Conservation (phyloP, 2,329 filamentous ascomycete species). For the Cladobotryum protrusum region DNA sequence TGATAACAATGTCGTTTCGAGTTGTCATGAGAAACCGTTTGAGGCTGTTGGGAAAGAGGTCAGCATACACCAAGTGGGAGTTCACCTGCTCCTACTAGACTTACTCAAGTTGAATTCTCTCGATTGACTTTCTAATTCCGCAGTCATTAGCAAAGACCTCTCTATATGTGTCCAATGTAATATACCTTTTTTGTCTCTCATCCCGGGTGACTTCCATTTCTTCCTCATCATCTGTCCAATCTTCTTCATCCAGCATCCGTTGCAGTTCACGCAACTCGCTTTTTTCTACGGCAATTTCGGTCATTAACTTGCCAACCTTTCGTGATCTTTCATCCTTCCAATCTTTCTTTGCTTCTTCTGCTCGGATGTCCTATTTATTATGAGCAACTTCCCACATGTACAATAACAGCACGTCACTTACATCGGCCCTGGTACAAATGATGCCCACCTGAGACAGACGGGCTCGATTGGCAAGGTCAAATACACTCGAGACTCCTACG, state of each 20-base stretch:
- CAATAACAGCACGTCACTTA: conserved; percentile 14
- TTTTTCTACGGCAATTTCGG: conserved; percentile 12
- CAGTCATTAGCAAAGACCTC: too few species aligned
- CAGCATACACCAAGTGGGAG: too few species aligned
- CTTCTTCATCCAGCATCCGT: conserved; percentile 13
- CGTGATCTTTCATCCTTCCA: conserved; percentile 21
- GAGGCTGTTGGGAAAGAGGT: conserved; percentile 18
- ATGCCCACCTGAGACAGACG: conserved; percentile 36
- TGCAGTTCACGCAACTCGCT: not conserved
- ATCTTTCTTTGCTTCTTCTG: conserved; percentile 27
- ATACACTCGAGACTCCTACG: conserved; percentile 32
- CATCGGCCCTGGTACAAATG: conserved; percentile 38
- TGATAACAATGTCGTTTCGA: conserved; percentile 31
- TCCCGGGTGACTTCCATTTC: conserved; percentile 7
- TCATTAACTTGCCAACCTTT: conserved; percentile 14
- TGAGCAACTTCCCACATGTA: not conserved
- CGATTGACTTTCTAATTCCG: not conserved
- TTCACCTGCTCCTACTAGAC: conserved; percentile 2
- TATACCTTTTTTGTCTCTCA: conserved; percentile 3
- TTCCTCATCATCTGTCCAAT: not conserved
- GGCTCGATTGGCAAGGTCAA: conserved; percentile 34
- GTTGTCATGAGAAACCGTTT: conserved; percentile 29
- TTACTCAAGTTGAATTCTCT: conserved; percentile 19
- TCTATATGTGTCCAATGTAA: not conserved
- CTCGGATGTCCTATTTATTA: conserved; percentile 23